Base-by-base conservation (phyloP, 2,329 filamentous ascomycete genomes). In the Capronia coronata region DNA sequence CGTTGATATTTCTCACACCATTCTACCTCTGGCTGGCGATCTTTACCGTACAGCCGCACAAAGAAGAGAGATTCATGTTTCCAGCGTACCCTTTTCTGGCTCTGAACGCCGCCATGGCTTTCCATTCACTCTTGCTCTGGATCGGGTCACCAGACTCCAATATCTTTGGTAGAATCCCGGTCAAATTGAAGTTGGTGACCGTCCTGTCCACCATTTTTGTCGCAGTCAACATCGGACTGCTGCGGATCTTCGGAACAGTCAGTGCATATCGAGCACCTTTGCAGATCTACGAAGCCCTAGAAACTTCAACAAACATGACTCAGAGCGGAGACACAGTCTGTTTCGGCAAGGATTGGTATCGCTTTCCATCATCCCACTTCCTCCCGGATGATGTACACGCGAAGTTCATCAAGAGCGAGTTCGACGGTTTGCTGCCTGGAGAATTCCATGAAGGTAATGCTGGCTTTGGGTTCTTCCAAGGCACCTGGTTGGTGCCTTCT, bases 1-100 rank as follows among this genome's bases (percentile, higher is more conserved):
- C 84, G 8, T 62, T 94, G 41, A 79, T 91, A 16, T 87, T 95
- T 58, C 74, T 91, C 46, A 71, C 80, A 0, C 93, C 93, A 0
- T 94, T 97, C 68, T 98, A 97, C 65, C 76, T 96, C 64, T 98
- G 93, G 93, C 77, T 98, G 22, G 79, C 71, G 2, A 93, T 97
- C 55, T 97, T 98, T 70, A 91, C 87, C 0, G 65, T 85, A 7
- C 93, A 98, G 65, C 87, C 93, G 13, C 93, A 98, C 71, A 98
- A 98, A 64, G 93, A 98, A 66, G 93, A 98, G 69, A 78, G 93
- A 5, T 98, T 98, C 72, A 97, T 98, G 90, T 98, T 95, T 63
- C 93, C 93, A 0, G 86, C 82, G 1, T 98, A 98, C 62, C 93
- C 93, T 1, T 88, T 91, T 56, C 75, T 98, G 30, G 85, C 86